Percentiles rank a stretch among this genome's conserved stretches.
Conservation (phyloP, 768 basidiomycete species). For the Zangia roseola region DNA sequence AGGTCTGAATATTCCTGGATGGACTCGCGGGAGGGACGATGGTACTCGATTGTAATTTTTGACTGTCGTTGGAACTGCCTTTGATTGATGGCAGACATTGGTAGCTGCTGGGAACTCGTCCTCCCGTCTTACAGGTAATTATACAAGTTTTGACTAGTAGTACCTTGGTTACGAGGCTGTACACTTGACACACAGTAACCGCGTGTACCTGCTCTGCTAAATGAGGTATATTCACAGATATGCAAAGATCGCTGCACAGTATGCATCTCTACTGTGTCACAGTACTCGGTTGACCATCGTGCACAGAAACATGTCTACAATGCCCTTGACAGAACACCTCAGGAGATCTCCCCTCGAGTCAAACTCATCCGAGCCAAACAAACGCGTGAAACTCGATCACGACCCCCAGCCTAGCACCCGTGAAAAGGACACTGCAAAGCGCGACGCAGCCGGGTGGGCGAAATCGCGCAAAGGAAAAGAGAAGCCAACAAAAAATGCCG, state of each 20-base stretch:
- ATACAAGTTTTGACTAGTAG: too few species aligned
- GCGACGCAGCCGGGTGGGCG: constrained; percentile 31
- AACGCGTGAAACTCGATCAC: constrained; percentile 14
- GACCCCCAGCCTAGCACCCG: neutral
- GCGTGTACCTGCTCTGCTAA: constrained; percentile 8
- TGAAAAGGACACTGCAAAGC: constrained; percentile 10
- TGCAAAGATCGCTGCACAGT: constrained; percentile 3
- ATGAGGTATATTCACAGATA: constrained; percentile 18
- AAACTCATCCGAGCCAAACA: constrained; percentile 1
- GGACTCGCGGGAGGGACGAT: constrained; percentile 70
- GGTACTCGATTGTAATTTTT: constrained; percentile 73
- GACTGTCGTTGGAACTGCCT: constrained; percentile 47
- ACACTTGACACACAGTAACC: too few species aligned
- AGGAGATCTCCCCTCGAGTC: constrained; percentile 9
- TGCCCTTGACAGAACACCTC: neutral
- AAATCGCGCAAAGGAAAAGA: constrained; percentile 37
- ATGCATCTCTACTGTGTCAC: too few species aligned
- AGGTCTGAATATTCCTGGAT: constrained; percentile 78
- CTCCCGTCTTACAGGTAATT: too few species aligned
- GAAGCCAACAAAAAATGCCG: constrained; percentile 36
- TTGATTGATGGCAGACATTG: constrained; percentile 51
- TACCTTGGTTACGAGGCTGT: too few species aligned
- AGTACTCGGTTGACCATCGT: too few species aligned
- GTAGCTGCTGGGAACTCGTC: neutral
- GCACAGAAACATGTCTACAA: neutral